phyloP scores from a whole-genome alignment of 2,329 filamentous ascomycete species.

The Diaporthe velutina region DNA sequence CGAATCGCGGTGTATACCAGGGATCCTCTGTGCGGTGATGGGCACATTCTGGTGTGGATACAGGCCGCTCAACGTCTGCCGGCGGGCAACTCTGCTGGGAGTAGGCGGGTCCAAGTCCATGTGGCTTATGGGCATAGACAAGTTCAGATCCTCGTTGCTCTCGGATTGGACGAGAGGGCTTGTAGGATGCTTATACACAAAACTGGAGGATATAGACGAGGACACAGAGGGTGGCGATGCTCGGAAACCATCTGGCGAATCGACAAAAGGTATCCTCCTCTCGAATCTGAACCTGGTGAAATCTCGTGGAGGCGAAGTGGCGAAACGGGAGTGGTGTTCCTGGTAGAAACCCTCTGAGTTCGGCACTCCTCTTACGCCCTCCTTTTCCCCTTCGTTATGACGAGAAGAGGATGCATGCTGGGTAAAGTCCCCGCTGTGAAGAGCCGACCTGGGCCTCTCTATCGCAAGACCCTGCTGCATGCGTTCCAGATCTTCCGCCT shows the following conservation, averaged over 20 bases:
- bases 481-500: slow-evolving; percentile 55
- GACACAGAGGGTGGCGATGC: slow-evolving; percentile 72
- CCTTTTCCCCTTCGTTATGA: slow-evolving; percentile 42
- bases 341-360: slow-evolving; percentile 37
- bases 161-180: slow-evolving; percentile 92
- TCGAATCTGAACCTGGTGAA: slow-evolving; percentile 62
- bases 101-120: slow-evolving; percentile 61
- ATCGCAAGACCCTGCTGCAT: slow-evolving; percentile 73
- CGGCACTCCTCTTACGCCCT: slow-evolving; percentile 29
- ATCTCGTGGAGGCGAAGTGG: slow-evolving; percentile 68
- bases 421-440: slow-evolving; percentile 78
- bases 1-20: slow-evolving; percentile 68
- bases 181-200: slow-evolving; percentile 88
- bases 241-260: slow-evolving; percentile 51
- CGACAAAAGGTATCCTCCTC: slow-evolving; percentile 41
- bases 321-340: slow-evolving; percentile 58
- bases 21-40: slow-evolving; percentile 46
- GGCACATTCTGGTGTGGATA: slow-evolving; percentile 34
- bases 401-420: slow-evolving; percentile 50
- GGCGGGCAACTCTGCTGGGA: slow-evolving; percentile 59
- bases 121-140: slow-evolving; percentile 65
- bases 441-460: slow-evolving; percentile 83
- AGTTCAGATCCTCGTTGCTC: slow-evolving; percentile 83
- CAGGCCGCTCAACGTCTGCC: slow-evolving; percentile 75
- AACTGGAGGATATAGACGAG: slow-evolving; percentile 82